These are phyloP conservation scores for Podospora pseudoanserina DNA, from an alignment of 495 filamentous ascomycete species.

Conservation along the genomic window DNA sequence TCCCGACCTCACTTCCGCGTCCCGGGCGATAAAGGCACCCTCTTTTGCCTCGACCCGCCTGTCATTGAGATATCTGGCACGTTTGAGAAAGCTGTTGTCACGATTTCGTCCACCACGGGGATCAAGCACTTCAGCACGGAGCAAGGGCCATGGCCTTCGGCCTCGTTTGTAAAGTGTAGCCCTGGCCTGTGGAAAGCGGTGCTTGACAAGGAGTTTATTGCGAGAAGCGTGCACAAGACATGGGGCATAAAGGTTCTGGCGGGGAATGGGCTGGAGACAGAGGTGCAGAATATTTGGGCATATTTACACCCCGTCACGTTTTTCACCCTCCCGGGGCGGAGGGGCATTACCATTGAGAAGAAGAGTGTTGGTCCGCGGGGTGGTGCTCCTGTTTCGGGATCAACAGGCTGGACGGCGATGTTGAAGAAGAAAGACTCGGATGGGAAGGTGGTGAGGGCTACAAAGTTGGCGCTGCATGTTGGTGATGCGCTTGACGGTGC, in stretches of 20 bases:
- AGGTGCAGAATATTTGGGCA: conserved; percentile 14
- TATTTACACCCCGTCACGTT: conserved; percentile 11
- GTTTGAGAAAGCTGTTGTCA: neutral
- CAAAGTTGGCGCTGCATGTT: conserved; percentile 37
- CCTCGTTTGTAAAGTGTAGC: neutral
- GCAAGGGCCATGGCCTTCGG: neutral
- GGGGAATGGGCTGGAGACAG: conserved; percentile 16
- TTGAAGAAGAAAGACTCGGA: conserved; percentile 28
- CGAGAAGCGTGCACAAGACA: conserved; percentile 17
- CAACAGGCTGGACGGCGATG: conserved; percentile 26
- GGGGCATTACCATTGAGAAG: conserved; percentile 27
- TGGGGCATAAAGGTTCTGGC: conserved; percentile 23
- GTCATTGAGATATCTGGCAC: neutral
- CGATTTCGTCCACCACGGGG: neutral
- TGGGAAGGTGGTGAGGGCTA: conserved; percentile 29
- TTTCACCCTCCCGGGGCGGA: conserved; percentile 23
- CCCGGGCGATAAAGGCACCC: neutral
- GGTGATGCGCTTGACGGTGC: conserved; percentile 39
- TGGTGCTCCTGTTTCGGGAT: conserved; percentile 13
- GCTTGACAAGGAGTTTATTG: neutral
- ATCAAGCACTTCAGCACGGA: neutral
- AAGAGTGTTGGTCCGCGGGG: conserved; percentile 14
- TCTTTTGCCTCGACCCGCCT: neutral
- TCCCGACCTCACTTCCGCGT: neutral
- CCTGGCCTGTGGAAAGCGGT: neutral